Evolutionary conservation across 306 rosid genomes (phyloP), one percentile per base, ranked within the genome.

Genomic region (Fragaria vesca): DNA sequence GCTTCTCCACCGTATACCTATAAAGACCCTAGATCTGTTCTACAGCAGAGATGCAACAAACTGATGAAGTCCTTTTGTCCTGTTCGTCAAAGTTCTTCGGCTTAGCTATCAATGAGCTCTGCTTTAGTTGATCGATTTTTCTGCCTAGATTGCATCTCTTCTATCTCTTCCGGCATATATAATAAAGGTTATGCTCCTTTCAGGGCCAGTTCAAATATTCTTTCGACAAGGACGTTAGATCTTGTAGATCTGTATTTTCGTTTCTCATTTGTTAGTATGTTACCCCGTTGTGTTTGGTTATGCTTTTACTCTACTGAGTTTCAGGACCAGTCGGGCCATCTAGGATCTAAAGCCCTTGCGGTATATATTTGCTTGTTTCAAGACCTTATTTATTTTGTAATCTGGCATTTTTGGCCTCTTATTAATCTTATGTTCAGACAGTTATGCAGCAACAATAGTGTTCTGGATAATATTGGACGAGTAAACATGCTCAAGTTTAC

Each of bases 1-100:
- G 85, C 99, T 96, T 80, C 98, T 96, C 87, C 99, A 96, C 83
- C 98, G 99, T 85, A 96, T 96, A 54, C 99, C 99, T 38, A 94
- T 94, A 36, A 96, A 96, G 90, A 93, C 97, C 62, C 99, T 96
- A 50, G 99, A 96, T 55, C 91, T 52, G 77, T 96, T 47, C 81
- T 96, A 96, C 84, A 96, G 91, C 89, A 89, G 99, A 74, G 99
- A 96, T 78, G 88, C 97, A 63, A 85, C 90, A 50, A 91, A 95
- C 84, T 93, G 88, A 92, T 84, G 77, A 77, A 72, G 74, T 69
- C 71, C 82, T 12, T 30, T 18, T 45, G 32, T 74, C 82, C 69
- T 67, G 76, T 76, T 76, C 78, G 46, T 69, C 82, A 51, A 68
- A 74, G 78, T 57, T 77, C 42, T 20, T 40, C 54, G 72, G 81